Evolutionary conservation across 371 early-diverging fungal species (phyloP), one percentile per base, ranked within the genome.

Genomic region (Phascolomyces articulosus): DNA sequence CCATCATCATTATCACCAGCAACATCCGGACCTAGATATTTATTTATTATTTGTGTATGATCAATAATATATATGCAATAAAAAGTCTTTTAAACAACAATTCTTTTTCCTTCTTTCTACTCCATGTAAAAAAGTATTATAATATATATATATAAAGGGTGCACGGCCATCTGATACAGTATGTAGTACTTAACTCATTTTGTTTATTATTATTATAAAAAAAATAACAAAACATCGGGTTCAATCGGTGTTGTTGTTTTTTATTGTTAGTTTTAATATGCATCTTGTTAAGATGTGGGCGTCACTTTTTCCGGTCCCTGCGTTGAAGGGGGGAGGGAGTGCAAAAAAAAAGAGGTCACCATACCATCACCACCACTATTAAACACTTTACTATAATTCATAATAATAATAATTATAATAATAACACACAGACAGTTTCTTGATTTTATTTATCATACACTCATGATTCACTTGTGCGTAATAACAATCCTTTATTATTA

Each of bases 231-330:
- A 1, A 34, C 34, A 34, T 34, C 44, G 44, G 7, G 6, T 38
- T 13, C 1, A 4, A 4, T 44, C 44, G 1, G 44, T 44, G 44
- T 44, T n/a, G 4, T 44, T 44, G 16, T 44, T 44, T n/a, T 16
- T n/a, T n/a, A 4, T 44, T 44, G 44, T n/a, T 44, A 16, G 44
- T 34, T 34, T 4, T 44, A 4, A 13, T 13, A 44, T n/a, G 44
- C 44, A 44, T 44, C 15, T 44, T n/a, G 44, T 44, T 44, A 44
- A 44, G n/a, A 44, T 44, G n/a, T 44, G 44, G n/a, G n/a, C 44
- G 44, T n/a, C 2, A 9, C 34, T 34, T 11, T 34, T 11, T 34
- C 44, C 44, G 44, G 44, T 44, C 44, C 44, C 44, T 44, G 44
- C 44, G 8, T 44, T n/a, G 1, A 44, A 16, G 34, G 44, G 44